Percentiles rank a stretch among this genome's conserved stretches.
Conservation (phyloP, 768 basidiomycete species). For the Tylopilus vinaceipallidus region DNA sequence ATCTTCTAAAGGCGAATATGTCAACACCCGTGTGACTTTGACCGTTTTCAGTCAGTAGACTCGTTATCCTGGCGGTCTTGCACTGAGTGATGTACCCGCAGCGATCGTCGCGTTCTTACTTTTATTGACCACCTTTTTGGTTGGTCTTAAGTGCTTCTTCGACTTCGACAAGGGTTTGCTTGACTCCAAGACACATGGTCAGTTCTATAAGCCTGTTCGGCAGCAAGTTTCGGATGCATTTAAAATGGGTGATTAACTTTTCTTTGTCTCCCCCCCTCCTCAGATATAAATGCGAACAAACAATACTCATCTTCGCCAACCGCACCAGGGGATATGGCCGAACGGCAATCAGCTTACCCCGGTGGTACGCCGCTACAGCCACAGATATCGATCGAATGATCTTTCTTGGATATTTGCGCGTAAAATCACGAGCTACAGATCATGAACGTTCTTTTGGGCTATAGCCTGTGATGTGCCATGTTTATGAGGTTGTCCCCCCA, state of each 20-base stretch:
- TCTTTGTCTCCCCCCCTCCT: slow-evolving; percentile 8
- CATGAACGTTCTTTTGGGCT: slow-evolving; percentile 6
- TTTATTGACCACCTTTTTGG: slow-evolving; percentile 67
- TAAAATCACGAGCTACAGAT: background rate
- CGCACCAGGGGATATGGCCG: slow-evolving; percentile 43
- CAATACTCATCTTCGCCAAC: slow-evolving; percentile 41
- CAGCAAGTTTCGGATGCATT: slow-evolving; percentile 20
- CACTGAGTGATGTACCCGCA: slow-evolving; percentile 27
- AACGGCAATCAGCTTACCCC: slow-evolving; percentile 47
- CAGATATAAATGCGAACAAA: slow-evolving; percentile 49
- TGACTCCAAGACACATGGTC: slow-evolving; percentile 72
- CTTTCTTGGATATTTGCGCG: background rate
- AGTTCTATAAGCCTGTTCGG: slow-evolving; percentile 41
- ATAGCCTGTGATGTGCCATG: background rate
- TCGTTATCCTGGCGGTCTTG: background rate
- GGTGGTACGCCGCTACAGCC: slow-evolving; percentile 46
- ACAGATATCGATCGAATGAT: slow-evolving; percentile 78
- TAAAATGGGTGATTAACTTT: slow-evolving; percentile 38
- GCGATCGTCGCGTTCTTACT: slow-evolving; percentile 77
- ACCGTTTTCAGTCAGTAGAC: slow-evolving; percentile 71
- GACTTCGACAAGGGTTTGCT: slow-evolving; percentile 83
- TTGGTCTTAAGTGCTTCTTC: slow-evolving; percentile 75
- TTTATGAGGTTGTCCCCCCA: background rate
- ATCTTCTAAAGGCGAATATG: slow-evolving; percentile 49
- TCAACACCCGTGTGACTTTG: slow-evolving; percentile 74